Percentiles rank a stretch among this genome's conserved stretches.
Evolutionary conservation across 495 filamentous ascomycete species (phyloP).

Genomic region (Chaetomidium leptoderma): DNA sequence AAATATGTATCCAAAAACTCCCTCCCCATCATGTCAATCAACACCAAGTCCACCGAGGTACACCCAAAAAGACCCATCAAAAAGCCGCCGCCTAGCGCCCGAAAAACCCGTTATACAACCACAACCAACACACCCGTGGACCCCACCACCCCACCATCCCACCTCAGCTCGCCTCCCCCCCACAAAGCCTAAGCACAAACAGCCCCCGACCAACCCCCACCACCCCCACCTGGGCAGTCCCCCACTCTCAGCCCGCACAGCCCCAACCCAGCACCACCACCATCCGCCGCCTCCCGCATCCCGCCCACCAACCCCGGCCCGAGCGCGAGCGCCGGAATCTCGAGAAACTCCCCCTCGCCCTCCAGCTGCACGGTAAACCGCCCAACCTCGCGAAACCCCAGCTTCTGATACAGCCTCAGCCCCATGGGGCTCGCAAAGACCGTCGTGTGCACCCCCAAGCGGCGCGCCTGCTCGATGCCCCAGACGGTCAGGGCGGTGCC

Average conservation of each 20-base stretch:
- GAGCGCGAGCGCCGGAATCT: conserved; percentile 26
- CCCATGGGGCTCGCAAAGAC: conserved; percentile 34
- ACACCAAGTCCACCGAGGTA: background rate
- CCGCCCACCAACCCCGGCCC: background rate
- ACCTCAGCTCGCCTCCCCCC: background rate
- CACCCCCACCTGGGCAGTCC: background rate
- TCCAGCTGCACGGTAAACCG: conserved; percentile 28
- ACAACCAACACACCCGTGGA: no score
- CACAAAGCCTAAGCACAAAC: background rate
- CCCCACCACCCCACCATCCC: no score
- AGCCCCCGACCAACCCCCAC: background rate
- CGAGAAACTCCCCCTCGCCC: conserved; percentile 27
- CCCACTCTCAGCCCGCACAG: background rate
- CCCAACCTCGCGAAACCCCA: conserved; percentile 30
- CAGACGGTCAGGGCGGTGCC: conserved; percentile 48
- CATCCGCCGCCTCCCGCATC: conserved; percentile 3
- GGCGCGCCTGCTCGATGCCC: conserved; percentile 38
- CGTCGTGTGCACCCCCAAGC: conserved; percentile 21
- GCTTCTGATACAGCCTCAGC: conserved; percentile 22
- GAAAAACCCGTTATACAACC: background rate
- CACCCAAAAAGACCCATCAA: no score
- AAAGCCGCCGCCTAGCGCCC: no score
- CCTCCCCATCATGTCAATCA: no score
- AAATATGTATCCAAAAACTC: no score
- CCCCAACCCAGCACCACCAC: background rate